These are phyloP conservation scores for Nepenthes alata DNA, from an alignment of 179 eudicot species.

Conservation along the genomic window DNA sequence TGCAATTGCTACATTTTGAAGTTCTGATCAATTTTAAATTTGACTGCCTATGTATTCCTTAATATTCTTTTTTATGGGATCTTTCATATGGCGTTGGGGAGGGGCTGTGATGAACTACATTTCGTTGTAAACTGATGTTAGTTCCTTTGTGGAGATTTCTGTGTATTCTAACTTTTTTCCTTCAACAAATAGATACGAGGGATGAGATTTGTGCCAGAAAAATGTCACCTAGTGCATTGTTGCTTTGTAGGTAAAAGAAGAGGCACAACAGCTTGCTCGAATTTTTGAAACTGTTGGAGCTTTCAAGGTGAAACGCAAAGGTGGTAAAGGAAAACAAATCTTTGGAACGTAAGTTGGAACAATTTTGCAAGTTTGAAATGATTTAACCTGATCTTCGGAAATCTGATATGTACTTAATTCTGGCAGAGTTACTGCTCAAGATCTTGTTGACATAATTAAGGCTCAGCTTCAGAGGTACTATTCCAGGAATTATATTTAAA, in stretches of 20 bases:
- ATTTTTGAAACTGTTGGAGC: constrained; percentile 86
- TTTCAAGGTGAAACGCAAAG: constrained; percentile 85
- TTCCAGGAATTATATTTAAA: constrained; percentile 6
- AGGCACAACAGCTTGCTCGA: constrained; percentile 77
- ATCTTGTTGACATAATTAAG: constrained; percentile 87
- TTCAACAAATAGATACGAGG: background rate
- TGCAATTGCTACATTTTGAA: too few relatives aligned
- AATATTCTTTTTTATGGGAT: too few relatives aligned
- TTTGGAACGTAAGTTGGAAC: constrained; percentile 47
- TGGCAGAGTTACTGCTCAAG: constrained; percentile 90
- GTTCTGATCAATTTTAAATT: too few relatives aligned
- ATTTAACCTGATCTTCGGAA: background rate
- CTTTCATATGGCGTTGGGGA: too few relatives aligned
- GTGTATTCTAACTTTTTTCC: background rate
- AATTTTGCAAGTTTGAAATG: background rate
- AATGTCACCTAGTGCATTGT: background rate
- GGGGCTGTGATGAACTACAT: too few relatives aligned
- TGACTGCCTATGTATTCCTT: too few relatives aligned
- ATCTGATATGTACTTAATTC: constrained; percentile 9
- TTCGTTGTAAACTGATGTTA: too few relatives aligned
- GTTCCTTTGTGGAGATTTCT: too few relatives aligned
- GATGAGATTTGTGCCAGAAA: background rate
- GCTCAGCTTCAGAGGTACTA: constrained; percentile 81
- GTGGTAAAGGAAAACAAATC: constrained; percentile 82
- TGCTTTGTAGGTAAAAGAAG: constrained; percentile 61